Percentiles rank a stretch among this genome's conserved stretches.
Evolutionary conservation across 176 grass and related monocot species (phyloP).

Genomic region (Chloris gayana): DNA sequence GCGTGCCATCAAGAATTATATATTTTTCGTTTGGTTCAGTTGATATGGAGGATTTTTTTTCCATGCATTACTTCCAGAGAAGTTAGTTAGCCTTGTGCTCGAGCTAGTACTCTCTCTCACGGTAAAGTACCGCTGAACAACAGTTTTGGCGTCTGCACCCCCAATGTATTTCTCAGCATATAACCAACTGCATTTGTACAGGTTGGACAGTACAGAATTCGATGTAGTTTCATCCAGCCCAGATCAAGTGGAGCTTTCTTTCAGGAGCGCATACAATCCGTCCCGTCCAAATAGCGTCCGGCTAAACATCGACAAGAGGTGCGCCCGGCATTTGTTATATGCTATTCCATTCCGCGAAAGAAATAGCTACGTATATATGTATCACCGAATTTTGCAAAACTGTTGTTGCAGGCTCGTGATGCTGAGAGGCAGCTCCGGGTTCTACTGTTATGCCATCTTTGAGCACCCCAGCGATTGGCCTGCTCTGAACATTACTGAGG

Average conservation of each 20-base stretch:
- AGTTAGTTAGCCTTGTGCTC: background rate
- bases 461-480: slow-evolving; percentile 55
- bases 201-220: slow-evolving; percentile 61
- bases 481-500: slow-evolving; percentile 45
- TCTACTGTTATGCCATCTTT: slow-evolving; percentile 71
- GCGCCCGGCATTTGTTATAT: too few species aligned
- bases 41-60: too few species aligned
- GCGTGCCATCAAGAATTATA: too few species aligned
- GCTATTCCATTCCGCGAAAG: background rate
- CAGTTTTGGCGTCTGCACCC: background rate
- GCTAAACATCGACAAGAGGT: slow-evolving; percentile 72
- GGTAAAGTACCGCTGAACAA: background rate
- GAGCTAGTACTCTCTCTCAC: too few species aligned
- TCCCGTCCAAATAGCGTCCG: slow-evolving; percentile 27
- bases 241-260: slow-evolving; percentile 76
- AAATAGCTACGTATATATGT: background rate
- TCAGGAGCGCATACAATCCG: slow-evolving; percentile 58
- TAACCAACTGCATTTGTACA: slow-evolving; percentile 28
- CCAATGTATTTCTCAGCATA: background rate
- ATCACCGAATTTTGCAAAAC: too few species aligned
- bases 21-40: background rate
- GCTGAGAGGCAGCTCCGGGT: slow-evolving; percentile 69
- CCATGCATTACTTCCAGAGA: background rate
- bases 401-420: slow-evolving; percentile 56
- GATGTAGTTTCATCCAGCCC: slow-evolving; percentile 38